phyloP scores from a whole-genome alignment of 192 early-diverging fungal species.

The Nowakowskiella sp. region DNA sequence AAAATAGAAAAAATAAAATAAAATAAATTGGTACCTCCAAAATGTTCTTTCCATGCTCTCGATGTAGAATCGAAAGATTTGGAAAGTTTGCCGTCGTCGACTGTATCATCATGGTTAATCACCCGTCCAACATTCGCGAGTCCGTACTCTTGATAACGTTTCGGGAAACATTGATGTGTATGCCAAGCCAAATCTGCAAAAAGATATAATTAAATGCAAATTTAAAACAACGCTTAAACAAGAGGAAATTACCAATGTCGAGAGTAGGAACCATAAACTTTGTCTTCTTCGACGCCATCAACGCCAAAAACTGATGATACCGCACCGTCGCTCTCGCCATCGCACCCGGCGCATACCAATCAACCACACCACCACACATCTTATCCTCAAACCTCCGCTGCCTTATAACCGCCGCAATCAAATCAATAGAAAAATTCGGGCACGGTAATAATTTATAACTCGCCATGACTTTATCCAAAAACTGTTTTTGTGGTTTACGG shows the following conservation, averaged over 20 bases:
- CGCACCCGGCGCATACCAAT: constrained; percentile 17
- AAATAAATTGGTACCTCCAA: no score
- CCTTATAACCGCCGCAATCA: constrained; percentile 38
- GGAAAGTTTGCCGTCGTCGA: constrained; percentile 26
- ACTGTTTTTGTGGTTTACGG: no score
- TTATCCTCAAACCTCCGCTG: constrained; percentile 44
- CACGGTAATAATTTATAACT: constrained; percentile 31
- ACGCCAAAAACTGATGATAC: constrained; percentile 36
- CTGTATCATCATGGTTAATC: constrained; percentile 60
- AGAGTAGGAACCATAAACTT: constrained; percentile 50
- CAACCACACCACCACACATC: constrained; percentile 31
- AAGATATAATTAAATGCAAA: no score
- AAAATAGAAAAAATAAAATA: no score
- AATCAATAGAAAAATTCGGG: constrained; percentile 31
- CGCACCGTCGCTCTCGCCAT: constrained; percentile 26
- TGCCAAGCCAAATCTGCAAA: constrained; percentile 56
- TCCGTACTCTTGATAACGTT: constrained; percentile 44
- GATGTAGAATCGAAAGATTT: constrained; percentile 35
- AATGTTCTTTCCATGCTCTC: constrained; percentile 41
- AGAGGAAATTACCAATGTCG: constrained; percentile 13
- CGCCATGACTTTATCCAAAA: constrained; percentile 10
- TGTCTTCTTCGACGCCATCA: constrained; percentile 29
- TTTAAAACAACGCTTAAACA: constrained; percentile 10
- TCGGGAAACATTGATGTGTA: constrained; percentile 53
- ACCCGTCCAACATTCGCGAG: constrained; percentile 31